These are phyloP conservation scores for Cyclotella distinguenda DNA, from an alignment of 108 stramenopile species.

Conservation along the genomic window DNA sequence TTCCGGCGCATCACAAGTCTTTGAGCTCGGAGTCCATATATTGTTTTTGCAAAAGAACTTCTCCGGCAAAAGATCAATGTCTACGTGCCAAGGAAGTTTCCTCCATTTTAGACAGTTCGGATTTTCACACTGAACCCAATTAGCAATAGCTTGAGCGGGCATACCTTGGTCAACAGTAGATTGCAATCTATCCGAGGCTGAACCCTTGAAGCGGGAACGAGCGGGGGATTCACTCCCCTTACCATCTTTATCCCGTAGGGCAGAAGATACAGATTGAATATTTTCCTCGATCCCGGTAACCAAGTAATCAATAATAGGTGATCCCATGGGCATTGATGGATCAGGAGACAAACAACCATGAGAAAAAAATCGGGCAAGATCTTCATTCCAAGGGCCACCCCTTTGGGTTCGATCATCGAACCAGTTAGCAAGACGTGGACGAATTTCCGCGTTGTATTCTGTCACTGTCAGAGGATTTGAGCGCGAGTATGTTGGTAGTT, in stretches of 20 bases:
- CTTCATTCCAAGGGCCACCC: conserved; percentile 77
- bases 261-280: conserved; percentile 51
- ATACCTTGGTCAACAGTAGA: conserved; percentile 80
- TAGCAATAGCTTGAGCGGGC: conserved; percentile 84
- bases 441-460: conserved; percentile 52
- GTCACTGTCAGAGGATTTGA: conserved; percentile 33
- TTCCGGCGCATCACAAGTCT: conserved; percentile 74
- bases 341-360: conserved; percentile 23
- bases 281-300: conserved; percentile 78
- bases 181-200: conserved; percentile 55
- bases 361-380: conserved; percentile 57
- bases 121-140: conserved; percentile 93
- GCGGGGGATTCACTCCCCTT: conserved; percentile 8
- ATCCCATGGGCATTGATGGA: conserved; percentile 69
- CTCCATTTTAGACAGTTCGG: conserved; percentile 87
- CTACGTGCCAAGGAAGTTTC: conserved; percentile 86
- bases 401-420: conserved; percentile 71
- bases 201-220: conserved; percentile 23
- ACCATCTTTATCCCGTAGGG: conserved; percentile 32
- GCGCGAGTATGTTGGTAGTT: conserved; percentile 28
- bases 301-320: conserved; percentile 84
- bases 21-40: conserved; percentile 67
- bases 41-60: conserved; percentile 87
- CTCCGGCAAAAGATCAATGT: conserved; percentile 77
- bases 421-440: conserved; percentile 73